Base-by-base conservation (phyloP, 768 basidiomycete species). In the Lentinula edodes region DNA sequence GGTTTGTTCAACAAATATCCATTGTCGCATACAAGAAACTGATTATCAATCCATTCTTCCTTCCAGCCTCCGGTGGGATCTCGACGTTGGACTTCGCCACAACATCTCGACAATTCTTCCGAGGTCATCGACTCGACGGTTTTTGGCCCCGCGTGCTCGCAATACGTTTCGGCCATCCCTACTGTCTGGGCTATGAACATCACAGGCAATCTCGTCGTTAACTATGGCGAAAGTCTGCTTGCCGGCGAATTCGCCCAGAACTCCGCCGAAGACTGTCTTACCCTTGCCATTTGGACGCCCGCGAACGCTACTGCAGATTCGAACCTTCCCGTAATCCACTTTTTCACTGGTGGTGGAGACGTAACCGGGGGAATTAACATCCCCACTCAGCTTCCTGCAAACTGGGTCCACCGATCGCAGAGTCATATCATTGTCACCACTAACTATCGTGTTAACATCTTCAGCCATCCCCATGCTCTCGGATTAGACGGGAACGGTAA, bases 401-500 rank as follows among this genome's bases (percentile, higher is more conserved):
- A 48, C 62, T 65, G 62, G 64, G 64, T 65, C 15, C 53, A 65
- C 13, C 28, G 55, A 28, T 43, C 59, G 6, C 64, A 65, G 54
- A 57, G 52, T 7, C 58, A 60, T 57, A 65, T 65, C 34, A 59
- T 62, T 6, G 62, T 65, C 2, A 63, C 61, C 12, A 65, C 52
- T n/a, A 65, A 63, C 50, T 65, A 65, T 45, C 62, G 64, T 12
- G 48, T 63, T 20, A 63, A 63, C 34, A 42, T 65, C 1, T 65
- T 65, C 42, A 57, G 64, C 2, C 60, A 57, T 50, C 64, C 64
- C 6, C 63, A 61, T 35, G 61, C 64, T 0, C 59, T 52, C 12
- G 64, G 64, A 43, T 48, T 65, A 20, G 41, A 45, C 2, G 38
- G 38, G 6, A 68, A 66, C 54, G 62, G 65, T 8, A 74, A 74